Base-by-base conservation (phyloP, 2,329 filamentous ascomycete genomes). In the Epichloe amarillans region DNA sequence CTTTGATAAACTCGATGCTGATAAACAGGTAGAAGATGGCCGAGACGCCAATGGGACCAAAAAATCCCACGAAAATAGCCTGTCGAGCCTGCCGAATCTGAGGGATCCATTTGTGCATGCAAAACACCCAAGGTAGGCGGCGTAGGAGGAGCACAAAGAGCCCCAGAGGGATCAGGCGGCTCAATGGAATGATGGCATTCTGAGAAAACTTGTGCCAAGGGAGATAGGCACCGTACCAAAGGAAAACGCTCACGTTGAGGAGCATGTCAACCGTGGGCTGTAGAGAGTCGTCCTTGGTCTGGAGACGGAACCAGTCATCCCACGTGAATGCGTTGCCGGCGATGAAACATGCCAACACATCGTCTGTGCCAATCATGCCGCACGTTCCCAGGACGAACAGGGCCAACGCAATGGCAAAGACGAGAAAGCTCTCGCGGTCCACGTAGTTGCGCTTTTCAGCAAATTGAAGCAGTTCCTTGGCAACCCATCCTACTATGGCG, bases 261-360 rank as follows among this genome's bases (percentile, higher is more conserved):
- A 96, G 74, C 88, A 95, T 95, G 64, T 96, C 89, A 44, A 96
- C 86, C 0, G 89, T 95, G 0, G 89, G 89, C 63, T 96, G 89
- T n/a, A 96, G 76, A 2, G 86, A 90, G 61, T 96, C 91, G 58
- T 95, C 90, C 58, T 84, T 72, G 0, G 90, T 96, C 65, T 94
- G 86, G 1, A 91, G 72, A 0, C 90, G 84, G 67, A 95, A 96
- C 88, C 88, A 94, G 66, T 95, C 88, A 63, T 95, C 89, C 82
- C 88, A 91, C 0, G 88, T 95, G 58, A 96, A 95, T 1, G 79
- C 80, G 61, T 95, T 95, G 1, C 90, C 90, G 2, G 90, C 90
- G 58, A 95, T 83, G 62, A 96, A 96, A 68, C 88, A 95, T 1
- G 90, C 89, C 6, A 96, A 74, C 1, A 95, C 85, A 61, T 96